Percentiles rank a stretch among this genome's conserved stretches.
These are phyloP conservation scores for Neostapfia colusana DNA, from an alignment of 176 grass and related monocot species.

Conservation along the genomic window DNA sequence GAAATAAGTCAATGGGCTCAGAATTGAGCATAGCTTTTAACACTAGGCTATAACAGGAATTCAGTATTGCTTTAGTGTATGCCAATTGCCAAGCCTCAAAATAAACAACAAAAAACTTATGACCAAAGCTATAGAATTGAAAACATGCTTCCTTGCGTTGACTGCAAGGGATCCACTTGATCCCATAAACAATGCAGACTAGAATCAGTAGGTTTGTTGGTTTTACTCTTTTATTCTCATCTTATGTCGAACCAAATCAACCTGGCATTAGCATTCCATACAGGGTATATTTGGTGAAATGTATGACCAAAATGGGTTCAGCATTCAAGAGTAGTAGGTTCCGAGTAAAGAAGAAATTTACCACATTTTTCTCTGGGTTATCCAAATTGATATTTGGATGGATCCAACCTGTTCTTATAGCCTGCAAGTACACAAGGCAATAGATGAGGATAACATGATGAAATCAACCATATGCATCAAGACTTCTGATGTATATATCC, in stretches of 20 bases:
- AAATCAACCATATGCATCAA: conserved; percentile 18
- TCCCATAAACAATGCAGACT: not conserved
- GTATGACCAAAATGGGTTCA: not conserved
- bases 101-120: not conserved
- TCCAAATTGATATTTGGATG: conserved; percentile 99
- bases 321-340: not conserved
- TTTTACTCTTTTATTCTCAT: conserved; percentile 9
- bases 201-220: not conserved
- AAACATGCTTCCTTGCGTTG: not conserved
- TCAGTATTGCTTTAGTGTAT: not conserved
- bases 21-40: not conserved
- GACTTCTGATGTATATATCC: not conserved
- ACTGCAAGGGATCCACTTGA: not conserved
- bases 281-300: conserved; percentile 1
- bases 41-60: not conserved
- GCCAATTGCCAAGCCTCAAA: not conserved
- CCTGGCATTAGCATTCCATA: not conserved
- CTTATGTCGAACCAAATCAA: conserved; percentile 11
- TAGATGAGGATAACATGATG: conserved; percentile 17
- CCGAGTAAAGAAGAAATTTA: conserved; percentile 42
- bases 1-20: not conserved
- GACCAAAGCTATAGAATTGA: not conserved
- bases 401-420: conserved; percentile 92
- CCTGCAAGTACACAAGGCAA: conserved; percentile 58
- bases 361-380: conserved; percentile 82